Percentiles rank a stretch among this genome's conserved stretches.
phyloP scores from a whole-genome alignment of 2,329 filamentous ascomycete species.

The Ceratocystis eucalypticola region DNA sequence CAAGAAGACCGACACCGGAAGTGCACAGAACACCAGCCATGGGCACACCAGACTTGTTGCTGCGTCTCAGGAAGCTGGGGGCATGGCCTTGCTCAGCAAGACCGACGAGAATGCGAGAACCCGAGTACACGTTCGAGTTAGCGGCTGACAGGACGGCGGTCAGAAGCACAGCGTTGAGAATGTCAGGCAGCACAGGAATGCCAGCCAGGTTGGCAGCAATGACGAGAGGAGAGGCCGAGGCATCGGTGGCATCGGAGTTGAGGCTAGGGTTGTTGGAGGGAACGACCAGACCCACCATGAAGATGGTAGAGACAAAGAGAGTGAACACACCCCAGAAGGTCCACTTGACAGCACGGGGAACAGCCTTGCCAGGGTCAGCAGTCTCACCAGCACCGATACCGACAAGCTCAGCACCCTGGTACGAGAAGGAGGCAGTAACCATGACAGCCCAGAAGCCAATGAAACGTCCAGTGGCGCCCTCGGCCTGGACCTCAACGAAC shows the following conservation, averaged over 20 bases:
- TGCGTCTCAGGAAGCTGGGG: slow-evolving; percentile 44
- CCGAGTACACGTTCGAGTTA: slow-evolving; percentile 64
- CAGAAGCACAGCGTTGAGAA: slow-evolving; percentile 67
- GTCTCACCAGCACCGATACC: slow-evolving; percentile 69
- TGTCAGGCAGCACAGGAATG: slow-evolving; percentile 47
- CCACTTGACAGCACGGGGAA: slow-evolving; percentile 58
- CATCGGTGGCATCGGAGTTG: slow-evolving; percentile 38
- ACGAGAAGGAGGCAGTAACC: slow-evolving; percentile 55
- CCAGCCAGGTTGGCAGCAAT: slow-evolving; percentile 48
- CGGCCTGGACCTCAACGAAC: slow-evolving; percentile 47
- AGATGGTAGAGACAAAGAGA: slow-evolving; percentile 51
- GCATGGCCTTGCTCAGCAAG: slow-evolving; percentile 52
- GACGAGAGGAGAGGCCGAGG: slow-evolving; percentile 52
- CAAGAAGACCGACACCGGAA: slow-evolving; percentile 47
- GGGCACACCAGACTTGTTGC: slow-evolving; percentile 49
- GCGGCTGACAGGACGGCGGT: slow-evolving; percentile 68
- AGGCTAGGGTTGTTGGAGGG: slow-evolving; percentile 47
- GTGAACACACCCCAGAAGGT: slow-evolving; percentile 63
- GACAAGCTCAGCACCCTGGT: slow-evolving; percentile 62
- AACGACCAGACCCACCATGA: slow-evolving; percentile 60
- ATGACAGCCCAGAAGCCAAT: slow-evolving; percentile 57
- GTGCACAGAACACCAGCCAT: slow-evolving; percentile 42
- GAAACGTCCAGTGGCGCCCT: slow-evolving; percentile 44
- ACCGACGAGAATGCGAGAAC: slow-evolving; percentile 53
- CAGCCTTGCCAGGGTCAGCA: slow-evolving; percentile 54